Evolutionary conservation across 1,284 basidiomycete species (phyloP).

Genomic region (Cystobasidium sp.): DNA sequence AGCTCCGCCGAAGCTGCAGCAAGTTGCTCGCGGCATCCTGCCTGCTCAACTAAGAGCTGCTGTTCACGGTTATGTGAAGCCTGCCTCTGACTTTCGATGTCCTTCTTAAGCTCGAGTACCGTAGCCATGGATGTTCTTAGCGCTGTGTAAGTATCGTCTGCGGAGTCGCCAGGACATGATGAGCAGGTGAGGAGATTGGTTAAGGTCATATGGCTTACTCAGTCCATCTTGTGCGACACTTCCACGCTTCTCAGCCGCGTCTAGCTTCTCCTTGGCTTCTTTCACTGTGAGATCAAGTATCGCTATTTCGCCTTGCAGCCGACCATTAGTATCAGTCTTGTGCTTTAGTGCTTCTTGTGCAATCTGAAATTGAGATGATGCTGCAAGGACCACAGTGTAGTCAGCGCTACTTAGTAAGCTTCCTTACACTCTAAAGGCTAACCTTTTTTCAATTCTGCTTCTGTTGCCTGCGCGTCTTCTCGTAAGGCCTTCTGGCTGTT

Average conservation of each 20-base stretch:
- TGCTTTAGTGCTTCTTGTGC: not conserved
- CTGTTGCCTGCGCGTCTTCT: not conserved
- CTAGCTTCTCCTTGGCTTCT: not conserved
- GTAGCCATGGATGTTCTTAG: not conserved
- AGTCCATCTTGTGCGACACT: not conserved
- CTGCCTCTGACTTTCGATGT: not conserved
- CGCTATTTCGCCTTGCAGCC: not conserved
- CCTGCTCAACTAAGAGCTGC: not conserved
- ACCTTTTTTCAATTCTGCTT: not conserved
- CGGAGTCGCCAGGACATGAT: not conserved
- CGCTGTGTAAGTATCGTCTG: not conserved
- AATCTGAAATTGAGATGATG: not conserved
- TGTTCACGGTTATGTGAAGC: not conserved
- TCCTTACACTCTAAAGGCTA: not conserved
- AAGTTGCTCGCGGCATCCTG: not conserved
- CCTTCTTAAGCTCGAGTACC: slow-evolving; percentile 10
- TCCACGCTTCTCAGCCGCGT: not conserved
- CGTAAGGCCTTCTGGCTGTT: not conserved
- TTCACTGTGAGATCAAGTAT: not conserved
- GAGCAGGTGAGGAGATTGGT: not conserved
- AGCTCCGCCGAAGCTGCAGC: no score
- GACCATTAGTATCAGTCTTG: not conserved
- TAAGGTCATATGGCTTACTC: not conserved
- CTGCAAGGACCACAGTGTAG: not conserved
- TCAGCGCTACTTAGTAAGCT: not conserved